Evolutionary conservation across 257 asterid genomes (phyloP), one percentile per base, ranked within the genome.

Genomic region (Fraxinus anomala): DNA sequence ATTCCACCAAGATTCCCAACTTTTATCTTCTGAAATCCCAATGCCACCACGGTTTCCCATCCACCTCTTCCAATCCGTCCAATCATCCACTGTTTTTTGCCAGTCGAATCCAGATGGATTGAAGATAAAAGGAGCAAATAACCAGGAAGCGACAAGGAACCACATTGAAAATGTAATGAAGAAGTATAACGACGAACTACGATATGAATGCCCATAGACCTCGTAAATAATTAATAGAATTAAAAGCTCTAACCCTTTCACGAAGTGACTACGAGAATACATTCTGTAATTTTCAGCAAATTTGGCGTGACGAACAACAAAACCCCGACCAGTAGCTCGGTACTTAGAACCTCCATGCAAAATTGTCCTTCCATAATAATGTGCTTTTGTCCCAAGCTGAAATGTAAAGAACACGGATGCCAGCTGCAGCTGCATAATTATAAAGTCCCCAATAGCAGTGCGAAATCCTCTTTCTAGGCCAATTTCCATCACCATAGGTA

Each of bases 1-100:
- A 71, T 91, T 90, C 99, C 99, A 96, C 99, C 99, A 96, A 10
- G 99, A 85, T 86, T 96, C 99, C 99, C 99, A 96, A 75, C 99
- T 96, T 88, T 89, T 93, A 76, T 96, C 98, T 0, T 89, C 87
- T 16, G 97, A 83, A 54, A 96, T 89, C 40, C 97, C 98, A 73
- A 96, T 96, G 12, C 99, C 99, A 17, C 99, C 99, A 26, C 99
- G 91, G 79, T 96, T 93, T 34, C 98, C 97, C 98, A 96, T 93
- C 99, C 99, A 96, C 84, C 93, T 89, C 65, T 91, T 92, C 99
- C 99, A 96, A 73, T 96, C 98, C 9, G 96, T 78, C 98, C 99
- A 96, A 85, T 93, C 99, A 75, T 96, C 99, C 54, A 96, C 99
- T 0, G 98, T 96, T 75, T 93, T 96, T 76, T 93, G 98, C 98